A percentile compares a stretch with the other conserved stretches of the same genome.
These are phyloP conservation scores for Globisporangium nunn DNA, from an alignment of 352 stramenopile genomes.

Conservation along the genomic window DNA sequence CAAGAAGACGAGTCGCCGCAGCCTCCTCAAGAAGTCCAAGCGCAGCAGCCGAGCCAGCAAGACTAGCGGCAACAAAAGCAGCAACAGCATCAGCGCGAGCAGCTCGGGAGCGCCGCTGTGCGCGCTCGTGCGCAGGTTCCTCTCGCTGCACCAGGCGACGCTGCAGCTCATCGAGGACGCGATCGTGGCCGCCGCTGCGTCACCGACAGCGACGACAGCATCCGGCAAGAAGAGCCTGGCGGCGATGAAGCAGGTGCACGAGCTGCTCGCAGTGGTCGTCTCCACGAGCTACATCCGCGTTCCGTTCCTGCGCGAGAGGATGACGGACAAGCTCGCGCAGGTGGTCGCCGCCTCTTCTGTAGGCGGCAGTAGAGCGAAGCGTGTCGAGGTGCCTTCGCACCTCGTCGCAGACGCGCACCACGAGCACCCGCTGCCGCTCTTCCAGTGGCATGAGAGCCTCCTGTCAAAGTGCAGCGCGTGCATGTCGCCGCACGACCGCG, in stretches of 20 bases:
- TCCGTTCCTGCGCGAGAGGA: constrained; percentile 39
- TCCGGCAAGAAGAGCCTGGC: neutral
- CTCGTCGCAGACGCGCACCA: constrained; percentile 13
- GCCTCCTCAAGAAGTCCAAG: constrained; percentile 16
- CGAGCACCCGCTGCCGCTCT: constrained; percentile 35
- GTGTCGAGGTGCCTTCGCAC: constrained; percentile 2
- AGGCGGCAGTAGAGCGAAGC: neutral
- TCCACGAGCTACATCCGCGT: constrained; percentile 50
- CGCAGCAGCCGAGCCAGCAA: constrained; percentile 12
- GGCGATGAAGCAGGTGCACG: constrained; percentile 7
- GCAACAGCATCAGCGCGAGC: neutral
- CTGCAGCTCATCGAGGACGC: constrained; percentile 44
- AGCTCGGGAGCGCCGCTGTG: constrained; percentile 24
- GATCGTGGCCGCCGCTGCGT: constrained; percentile 8
- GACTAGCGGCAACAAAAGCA: too few relatives aligned
- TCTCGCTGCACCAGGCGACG: constrained; percentile 58
- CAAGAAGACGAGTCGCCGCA: constrained; percentile 10
- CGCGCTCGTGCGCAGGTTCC: constrained; percentile 36
- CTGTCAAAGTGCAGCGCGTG: constrained; percentile 42
- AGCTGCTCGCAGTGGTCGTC: constrained; percentile 35
- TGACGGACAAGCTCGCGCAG: constrained; percentile 38
- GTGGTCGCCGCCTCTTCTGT: constrained; percentile 6
- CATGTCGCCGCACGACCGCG: constrained; percentile 32
- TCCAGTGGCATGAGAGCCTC: constrained; percentile 46
- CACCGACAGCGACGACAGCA: neutral